Evolutionary conservation across 306 rosid genomes (phyloP), one percentile per base, ranked within the genome.

Genomic region (Alnus glutinosa): DNA sequence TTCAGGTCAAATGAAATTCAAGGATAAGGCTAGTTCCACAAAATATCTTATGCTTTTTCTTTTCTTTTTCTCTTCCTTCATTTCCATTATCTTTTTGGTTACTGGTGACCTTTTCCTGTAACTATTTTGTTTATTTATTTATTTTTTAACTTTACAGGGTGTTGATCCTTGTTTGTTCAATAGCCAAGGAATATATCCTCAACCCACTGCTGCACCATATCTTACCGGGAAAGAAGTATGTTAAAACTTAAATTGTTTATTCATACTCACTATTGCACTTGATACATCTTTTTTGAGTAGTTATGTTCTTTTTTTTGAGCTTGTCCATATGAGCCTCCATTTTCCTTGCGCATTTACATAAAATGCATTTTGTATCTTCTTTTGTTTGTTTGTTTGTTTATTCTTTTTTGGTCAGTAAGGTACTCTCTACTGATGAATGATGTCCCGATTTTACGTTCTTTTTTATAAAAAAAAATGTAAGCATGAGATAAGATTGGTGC

Each of bases 111-210:
- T 58, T 59, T 49, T 28, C 39, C 51, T 14, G 49, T 37, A n/a
- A 4, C 52, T 75, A 13, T 44, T 67, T 52, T 83, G 32, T 70
- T 66, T 70, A 73, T 48, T 23, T 23, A 37, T 67, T 61, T n/a
- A 49, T 39, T 51, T 76, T 46, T 80, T 36, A 67, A 55, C 74
- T 77, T 78, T 83, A 71, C 82, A 93, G 98, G 92, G 89, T 51
- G 78, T 87, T 55, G 98, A 93, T 75, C 83, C 93, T 15, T 88
- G 91, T 78, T 74, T 90, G 32, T 93, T 88, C 89, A 91, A 90
- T 85, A 88, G 83, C 76, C 97, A 87, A 86, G 98, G 97, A 86
- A 81, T 93, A 72, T 82, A 91, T 86, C 97, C 97, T 83, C 98
- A 91, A 81, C 95, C 98, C n/a, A 79, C 89, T 7, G 79, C 82